Conservation (phyloP, 139 green algal genomes). For the Picochlorum sp. region DNA sequence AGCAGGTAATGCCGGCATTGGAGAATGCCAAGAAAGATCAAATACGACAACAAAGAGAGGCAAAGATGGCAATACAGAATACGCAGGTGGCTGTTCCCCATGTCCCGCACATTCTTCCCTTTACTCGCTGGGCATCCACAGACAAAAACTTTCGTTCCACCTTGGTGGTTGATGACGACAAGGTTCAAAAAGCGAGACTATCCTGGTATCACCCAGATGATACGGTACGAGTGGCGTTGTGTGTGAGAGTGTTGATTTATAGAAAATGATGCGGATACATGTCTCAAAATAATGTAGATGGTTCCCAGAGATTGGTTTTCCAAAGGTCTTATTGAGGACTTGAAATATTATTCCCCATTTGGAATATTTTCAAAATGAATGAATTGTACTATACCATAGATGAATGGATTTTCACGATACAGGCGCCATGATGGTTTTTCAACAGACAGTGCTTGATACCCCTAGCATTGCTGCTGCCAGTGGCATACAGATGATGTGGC, state of each 20-base stretch:
- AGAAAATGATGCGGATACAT: neutral
- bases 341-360: slow-evolving; percentile 47
- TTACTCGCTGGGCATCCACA: slow-evolving; percentile 34
- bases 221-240: slow-evolving; percentile 16
- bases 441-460: no score
- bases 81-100: slow-evolving; percentile 10
- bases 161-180: slow-evolving; percentile 32
- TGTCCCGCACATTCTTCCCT: slow-evolving; percentile 39
- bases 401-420: no score
- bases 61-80: neutral
- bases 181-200: slow-evolving; percentile 37
- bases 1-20: slow-evolving; percentile 12
- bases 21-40: slow-evolving; percentile 10
- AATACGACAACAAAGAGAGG: neutral
- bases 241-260: no score
- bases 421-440: no score
- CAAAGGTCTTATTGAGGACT: slow-evolving; percentile 37
- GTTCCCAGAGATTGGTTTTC: slow-evolving; percentile 41
- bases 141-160: slow-evolving; percentile 24
- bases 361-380: neutral
- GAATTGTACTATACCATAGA: no score
- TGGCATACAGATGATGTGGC: no score
- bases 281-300: slow-evolving; percentile 17
- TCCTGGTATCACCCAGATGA: slow-evolving; percentile 53
- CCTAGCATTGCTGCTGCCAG: no score